A percentile compares a stretch with the other conserved stretches of the same genome.
These are phyloP conservation scores for Suhomyces taliae DNA, from an alignment of 1,139 yeast genomes.

Conservation along the genomic window DNA sequence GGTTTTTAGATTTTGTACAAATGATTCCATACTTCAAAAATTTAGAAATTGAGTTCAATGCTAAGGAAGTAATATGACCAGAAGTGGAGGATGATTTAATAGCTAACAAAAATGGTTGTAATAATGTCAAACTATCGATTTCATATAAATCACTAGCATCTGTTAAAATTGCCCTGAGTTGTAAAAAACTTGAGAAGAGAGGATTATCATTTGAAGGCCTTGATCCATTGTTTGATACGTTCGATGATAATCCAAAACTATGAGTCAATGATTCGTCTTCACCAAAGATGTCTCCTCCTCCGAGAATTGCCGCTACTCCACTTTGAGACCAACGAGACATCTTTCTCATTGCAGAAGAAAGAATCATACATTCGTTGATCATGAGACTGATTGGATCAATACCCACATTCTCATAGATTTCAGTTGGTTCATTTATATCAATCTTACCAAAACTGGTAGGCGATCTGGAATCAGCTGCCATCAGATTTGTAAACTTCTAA, in stretches of 20 bases:
- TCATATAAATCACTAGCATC: constrained; percentile 53
- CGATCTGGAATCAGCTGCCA: constrained; percentile 1
- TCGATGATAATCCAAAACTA: constrained; percentile 26
- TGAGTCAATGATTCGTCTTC: constrained; percentile 34
- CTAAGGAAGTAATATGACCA: constrained; percentile 81
- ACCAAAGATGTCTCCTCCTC: constrained; percentile 50
- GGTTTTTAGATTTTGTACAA: constrained; percentile 42
- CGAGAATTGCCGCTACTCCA: constrained; percentile 85
- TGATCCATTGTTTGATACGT: constrained; percentile 17
- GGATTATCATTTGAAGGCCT: constrained; percentile 50
- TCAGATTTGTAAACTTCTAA: too few species aligned
- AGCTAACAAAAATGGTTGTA: constrained; percentile 86
- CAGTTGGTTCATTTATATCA: neutral
- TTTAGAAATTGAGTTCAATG: constrained; percentile 74
- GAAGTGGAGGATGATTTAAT: constrained; percentile 83
- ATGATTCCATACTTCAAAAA: constrained; percentile 65
- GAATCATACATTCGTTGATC: constrained; percentile 82
- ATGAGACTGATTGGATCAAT: constrained; percentile 83
- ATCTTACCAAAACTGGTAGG: constrained; percentile 1
- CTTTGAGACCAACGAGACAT: constrained; percentile 77
- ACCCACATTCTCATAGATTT: constrained; percentile 25
- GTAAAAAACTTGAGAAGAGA: constrained; percentile 77
- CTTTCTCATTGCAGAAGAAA: constrained; percentile 91
- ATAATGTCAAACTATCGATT: constrained; percentile 69
- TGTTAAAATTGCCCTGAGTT: constrained; percentile 68